Conservation (phyloP, 805 yeast genomes). For the Candida adriatica region DNA sequence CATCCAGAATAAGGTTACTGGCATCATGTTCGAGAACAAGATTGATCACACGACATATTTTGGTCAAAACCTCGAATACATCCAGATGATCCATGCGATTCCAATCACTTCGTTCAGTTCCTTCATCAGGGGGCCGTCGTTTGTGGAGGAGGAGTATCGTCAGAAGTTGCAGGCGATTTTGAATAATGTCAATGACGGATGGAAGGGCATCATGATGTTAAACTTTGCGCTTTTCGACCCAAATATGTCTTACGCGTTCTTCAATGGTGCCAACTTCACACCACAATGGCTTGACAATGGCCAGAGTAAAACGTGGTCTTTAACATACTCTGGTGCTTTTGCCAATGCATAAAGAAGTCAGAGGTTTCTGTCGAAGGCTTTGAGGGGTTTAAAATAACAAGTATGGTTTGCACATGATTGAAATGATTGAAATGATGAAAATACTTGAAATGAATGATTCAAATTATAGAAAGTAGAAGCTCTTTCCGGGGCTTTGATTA, state of each 20-base stretch:
- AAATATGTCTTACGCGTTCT: slow-evolving; percentile 50
- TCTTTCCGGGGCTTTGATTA: neutral
- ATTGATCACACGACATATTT: slow-evolving; percentile 69
- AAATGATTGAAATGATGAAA: no score
- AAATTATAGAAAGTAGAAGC: no score
- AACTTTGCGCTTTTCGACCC: slow-evolving; percentile 77
- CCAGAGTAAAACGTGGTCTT: slow-evolving; percentile 81
- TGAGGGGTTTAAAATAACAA: no score
- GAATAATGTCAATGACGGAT: slow-evolving; percentile 50
- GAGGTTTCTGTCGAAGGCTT: no score
- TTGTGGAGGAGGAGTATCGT: slow-evolving; percentile 61
- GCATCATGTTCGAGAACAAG: slow-evolving; percentile 68
- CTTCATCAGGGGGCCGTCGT: slow-evolving; percentile 44
- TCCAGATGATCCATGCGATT: slow-evolving; percentile 74
- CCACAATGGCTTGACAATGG: slow-evolving; percentile 68
- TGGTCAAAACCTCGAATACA: slow-evolving; percentile 65
- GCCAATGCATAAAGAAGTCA: slow-evolving; percentile 11
- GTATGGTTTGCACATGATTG: neutral
- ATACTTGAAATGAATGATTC: no score
- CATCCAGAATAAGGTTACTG: slow-evolving; percentile 60
- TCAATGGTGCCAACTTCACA: slow-evolving; percentile 46
- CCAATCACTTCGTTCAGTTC: slow-evolving; percentile 68
- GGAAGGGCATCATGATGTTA: slow-evolving; percentile 67
- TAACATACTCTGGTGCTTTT: slow-evolving; percentile 58
- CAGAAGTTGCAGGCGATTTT: slow-evolving; percentile 39